These are phyloP conservation scores for Alternaria metachromatica DNA, from an alignment of 2,329 filamentous ascomycete genomes.

Conservation along the genomic window DNA sequence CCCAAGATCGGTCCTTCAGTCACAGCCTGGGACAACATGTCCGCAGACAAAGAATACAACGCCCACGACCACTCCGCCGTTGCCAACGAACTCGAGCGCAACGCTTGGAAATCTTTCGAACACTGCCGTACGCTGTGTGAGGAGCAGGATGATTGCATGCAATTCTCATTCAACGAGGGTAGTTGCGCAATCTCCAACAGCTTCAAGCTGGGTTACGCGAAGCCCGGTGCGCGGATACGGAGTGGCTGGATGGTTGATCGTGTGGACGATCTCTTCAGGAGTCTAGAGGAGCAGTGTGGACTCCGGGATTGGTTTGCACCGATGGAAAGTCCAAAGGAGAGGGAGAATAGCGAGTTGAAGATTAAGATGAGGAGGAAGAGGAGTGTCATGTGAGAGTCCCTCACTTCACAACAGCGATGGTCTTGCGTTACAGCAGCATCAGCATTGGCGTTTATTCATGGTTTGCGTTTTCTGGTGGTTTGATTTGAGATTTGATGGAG, in stretches of 20 bases:
- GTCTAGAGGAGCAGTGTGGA: slow-evolving; percentile 41
- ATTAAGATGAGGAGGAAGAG: slow-evolving; percentile 27
- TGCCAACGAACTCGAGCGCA: slow-evolving; percentile 33
- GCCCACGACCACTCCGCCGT: slow-evolving; percentile 37
- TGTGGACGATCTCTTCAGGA: slow-evolving; percentile 42
- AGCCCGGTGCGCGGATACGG: slow-evolving; percentile 32
- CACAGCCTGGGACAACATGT: slow-evolving; percentile 47
- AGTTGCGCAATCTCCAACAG: slow-evolving; percentile 39
- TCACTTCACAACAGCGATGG: neutral
- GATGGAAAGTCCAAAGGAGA: slow-evolving; percentile 21
- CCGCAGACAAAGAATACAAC: slow-evolving; percentile 45
- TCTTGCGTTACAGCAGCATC: neutral
- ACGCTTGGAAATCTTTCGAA: slow-evolving; percentile 45
- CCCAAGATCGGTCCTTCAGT: slow-evolving; percentile 35
- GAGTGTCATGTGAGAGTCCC: neutral
- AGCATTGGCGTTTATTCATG: neutral
- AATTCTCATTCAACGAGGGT: slow-evolving; percentile 44
- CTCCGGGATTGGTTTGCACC: slow-evolving; percentile 45
- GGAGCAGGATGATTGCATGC: slow-evolving; percentile 39
- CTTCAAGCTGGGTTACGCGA: slow-evolving; percentile 43
- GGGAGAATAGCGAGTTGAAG: slow-evolving; percentile 21
- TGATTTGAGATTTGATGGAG: too few relatives aligned
- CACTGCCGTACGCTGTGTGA: slow-evolving; percentile 46
- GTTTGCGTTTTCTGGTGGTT: neutral
- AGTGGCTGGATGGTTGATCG: slow-evolving; percentile 48